phyloP scores from a whole-genome alignment of 2,329 filamentous ascomycete species.

The Arachnopeziza araneosa region DNA sequence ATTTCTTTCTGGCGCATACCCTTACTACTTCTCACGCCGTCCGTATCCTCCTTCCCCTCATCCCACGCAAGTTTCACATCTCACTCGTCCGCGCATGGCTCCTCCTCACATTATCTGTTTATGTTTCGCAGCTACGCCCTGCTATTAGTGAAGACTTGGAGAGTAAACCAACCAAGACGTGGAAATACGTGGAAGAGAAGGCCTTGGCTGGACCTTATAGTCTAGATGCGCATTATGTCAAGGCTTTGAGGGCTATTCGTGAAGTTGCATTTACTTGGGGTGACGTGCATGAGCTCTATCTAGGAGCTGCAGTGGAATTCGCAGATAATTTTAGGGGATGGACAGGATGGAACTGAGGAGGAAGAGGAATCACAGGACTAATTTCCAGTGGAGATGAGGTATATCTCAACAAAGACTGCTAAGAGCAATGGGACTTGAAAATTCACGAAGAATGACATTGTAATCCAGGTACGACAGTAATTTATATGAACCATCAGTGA shows the following conservation, averaged over 20 bases:
- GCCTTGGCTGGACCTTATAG: slow-evolving; percentile 63
- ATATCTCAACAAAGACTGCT: too few species aligned
- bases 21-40: slow-evolving; percentile 85
- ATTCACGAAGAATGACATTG: too few species aligned
- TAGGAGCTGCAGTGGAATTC: slow-evolving; percentile 65
- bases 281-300: slow-evolving; percentile 59
- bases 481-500: too few species aligned
- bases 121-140: slow-evolving; percentile 70
- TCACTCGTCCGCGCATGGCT: slow-evolving; percentile 81
- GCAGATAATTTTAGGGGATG: slow-evolving; percentile 69
- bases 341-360: slow-evolving; percentile 32
- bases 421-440: too few species aligned
- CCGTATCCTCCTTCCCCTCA: slow-evolving; percentile 72
- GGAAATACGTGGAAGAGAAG: slow-evolving; percentile 70
- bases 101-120: slow-evolving; percentile 73
- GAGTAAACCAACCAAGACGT: slow-evolving; percentile 50
- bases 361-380: background rate
- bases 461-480: too few species aligned
- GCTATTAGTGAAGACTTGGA: slow-evolving; percentile 60
- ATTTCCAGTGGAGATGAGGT: too few species aligned
- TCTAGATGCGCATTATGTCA: slow-evolving; percentile 79
- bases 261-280: slow-evolving; percentile 72
- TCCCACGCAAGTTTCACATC: slow-evolving; percentile 69
- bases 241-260: slow-evolving; percentile 69
- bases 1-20: slow-evolving; percentile 78